Evolutionary conservation across 495 filamentous ascomycete species (phyloP).

Genomic region (Pyrenula massariospora): DNA sequence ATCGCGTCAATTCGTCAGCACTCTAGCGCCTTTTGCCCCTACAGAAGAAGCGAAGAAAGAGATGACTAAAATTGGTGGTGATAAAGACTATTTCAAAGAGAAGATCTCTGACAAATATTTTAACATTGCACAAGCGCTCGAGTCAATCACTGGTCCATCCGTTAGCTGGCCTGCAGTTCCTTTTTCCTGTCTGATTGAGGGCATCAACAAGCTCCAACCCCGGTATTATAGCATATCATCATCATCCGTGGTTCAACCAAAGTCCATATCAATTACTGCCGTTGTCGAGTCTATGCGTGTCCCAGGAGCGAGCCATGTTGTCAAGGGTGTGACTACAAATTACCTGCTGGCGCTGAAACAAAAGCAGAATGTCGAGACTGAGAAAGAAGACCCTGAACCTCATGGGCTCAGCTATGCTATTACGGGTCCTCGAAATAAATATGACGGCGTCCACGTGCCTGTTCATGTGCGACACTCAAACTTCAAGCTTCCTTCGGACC

Average conservation of each 20-base stretch:
- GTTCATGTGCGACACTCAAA: constrained; percentile 97
- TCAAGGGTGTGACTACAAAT: constrained; percentile 95
- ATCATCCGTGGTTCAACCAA: constrained; percentile 85
- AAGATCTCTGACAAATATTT: constrained; percentile 71
- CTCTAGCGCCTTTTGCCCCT: constrained; percentile 81
- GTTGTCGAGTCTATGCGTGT: constrained; percentile 77
- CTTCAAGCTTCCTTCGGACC: constrained; percentile 97
- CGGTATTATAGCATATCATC: constrained; percentile 99
- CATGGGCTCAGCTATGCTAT: constrained; percentile 85
- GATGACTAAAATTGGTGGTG: constrained; percentile 74
- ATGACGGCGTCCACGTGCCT: constrained; percentile 90
- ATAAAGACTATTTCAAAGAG: constrained; percentile 94
- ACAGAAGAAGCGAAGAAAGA: constrained; percentile 73
- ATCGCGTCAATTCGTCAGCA: constrained; percentile 88
- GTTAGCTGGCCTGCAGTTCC: constrained; percentile 73
- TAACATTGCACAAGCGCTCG: constrained; percentile 85
- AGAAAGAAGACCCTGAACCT: constrained; percentile 50
- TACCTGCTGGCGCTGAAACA: constrained; percentile 93
- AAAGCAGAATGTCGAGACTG: constrained; percentile 84
- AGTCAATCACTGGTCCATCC: constrained; percentile 48
- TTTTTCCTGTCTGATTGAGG: constrained; percentile 92
- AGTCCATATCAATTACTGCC: constrained; percentile 88
- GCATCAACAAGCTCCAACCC: constrained; percentile 86
- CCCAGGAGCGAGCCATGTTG: constrained; percentile 65
- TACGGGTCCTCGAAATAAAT: constrained; percentile 87